Percentiles rank a stretch among this genome's conserved stretches.
Conservation (phyloP, 2,329 filamentous ascomycete species). For the Phaeoacremonium minimum region DNA sequence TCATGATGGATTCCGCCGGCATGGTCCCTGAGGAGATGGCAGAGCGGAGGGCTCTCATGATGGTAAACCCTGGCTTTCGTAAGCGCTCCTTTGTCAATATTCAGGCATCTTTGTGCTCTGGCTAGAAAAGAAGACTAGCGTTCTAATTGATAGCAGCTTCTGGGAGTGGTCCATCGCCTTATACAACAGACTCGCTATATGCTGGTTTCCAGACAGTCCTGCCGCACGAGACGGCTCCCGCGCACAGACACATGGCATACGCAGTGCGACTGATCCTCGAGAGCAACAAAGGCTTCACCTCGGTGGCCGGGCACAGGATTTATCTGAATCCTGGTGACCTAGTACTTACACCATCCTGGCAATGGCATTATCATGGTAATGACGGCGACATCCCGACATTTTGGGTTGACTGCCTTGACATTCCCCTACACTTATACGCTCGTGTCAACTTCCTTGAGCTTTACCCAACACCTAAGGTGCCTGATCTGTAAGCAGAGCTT, state of each 20-base stretch:
- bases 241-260: constrained; percentile 38
- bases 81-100: no score
- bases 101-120: no score
- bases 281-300: constrained; percentile 34
- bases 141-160: no score
- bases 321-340: constrained; percentile 37
- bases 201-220: constrained; percentile 30
- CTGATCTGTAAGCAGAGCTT: not conserved
- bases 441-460: not conserved
- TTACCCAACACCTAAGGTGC: not conserved
- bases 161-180: not conserved
- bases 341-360: constrained; percentile 40
- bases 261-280: constrained; percentile 41
- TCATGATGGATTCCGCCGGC: not conserved
- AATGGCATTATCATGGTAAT: constrained; percentile 44
- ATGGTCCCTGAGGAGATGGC: not conserved
- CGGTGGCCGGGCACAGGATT: constrained; percentile 34
- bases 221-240: constrained; percentile 36
- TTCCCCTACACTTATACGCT: not conserved
- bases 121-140: no score
- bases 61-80: constrained; percentile 1
- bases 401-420: not conserved
- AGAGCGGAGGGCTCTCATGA: not conserved
- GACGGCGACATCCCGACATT: constrained; percentile 24
- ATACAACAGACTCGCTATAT: constrained; percentile 3